Evolutionary conservation across 495 filamentous ascomycete species (phyloP).

Genomic region (Pseudotulostoma volvatum): DNA sequence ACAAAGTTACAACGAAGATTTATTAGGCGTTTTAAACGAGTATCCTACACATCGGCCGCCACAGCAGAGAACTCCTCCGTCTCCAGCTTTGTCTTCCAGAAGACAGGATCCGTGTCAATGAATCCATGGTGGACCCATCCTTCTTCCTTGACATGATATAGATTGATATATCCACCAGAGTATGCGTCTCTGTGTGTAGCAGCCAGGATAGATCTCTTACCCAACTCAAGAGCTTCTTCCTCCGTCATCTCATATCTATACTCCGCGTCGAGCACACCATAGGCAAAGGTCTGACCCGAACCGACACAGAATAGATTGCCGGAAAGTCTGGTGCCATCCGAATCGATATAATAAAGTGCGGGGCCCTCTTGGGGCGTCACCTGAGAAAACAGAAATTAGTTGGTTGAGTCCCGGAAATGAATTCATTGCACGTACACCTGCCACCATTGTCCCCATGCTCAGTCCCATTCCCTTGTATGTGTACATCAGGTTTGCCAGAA

Average conservation of each 20-base stretch:
- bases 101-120: slow-evolving; percentile 85
- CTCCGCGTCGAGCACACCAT: slow-evolving; percentile 91
- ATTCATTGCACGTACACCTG: slow-evolving; percentile 45
- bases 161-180: slow-evolving; percentile 95
- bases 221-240: slow-evolving; percentile 79
- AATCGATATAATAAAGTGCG: slow-evolving; percentile 97
- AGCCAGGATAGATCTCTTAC: slow-evolving; percentile 81
- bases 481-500: slow-evolving; percentile 95
- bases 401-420: not conserved
- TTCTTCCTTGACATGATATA: slow-evolving; percentile 96
- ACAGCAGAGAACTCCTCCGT: slow-evolving; percentile 98
- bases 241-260: slow-evolving; percentile 76
- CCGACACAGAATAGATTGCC: slow-evolving; percentile 98
- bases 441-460: slow-evolving; percentile 98
- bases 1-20: no score
- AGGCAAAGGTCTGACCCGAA: slow-evolving; percentile 94
- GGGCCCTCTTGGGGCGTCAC: slow-evolving; percentile 84
- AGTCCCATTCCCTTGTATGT: slow-evolving; percentile 95
- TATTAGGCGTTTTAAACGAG: no score
- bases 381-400: slow-evolving; percentile 7
- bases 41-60: slow-evolving; percentile 48
- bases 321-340: slow-evolving; percentile 79
- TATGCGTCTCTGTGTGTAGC: slow-evolving; percentile 95
- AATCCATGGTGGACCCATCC: slow-evolving; percentile 99
- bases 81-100: slow-evolving; percentile 98